Evolutionary conservation across 306 rosid species (phyloP).

Genomic region (Rosa multiflora): DNA sequence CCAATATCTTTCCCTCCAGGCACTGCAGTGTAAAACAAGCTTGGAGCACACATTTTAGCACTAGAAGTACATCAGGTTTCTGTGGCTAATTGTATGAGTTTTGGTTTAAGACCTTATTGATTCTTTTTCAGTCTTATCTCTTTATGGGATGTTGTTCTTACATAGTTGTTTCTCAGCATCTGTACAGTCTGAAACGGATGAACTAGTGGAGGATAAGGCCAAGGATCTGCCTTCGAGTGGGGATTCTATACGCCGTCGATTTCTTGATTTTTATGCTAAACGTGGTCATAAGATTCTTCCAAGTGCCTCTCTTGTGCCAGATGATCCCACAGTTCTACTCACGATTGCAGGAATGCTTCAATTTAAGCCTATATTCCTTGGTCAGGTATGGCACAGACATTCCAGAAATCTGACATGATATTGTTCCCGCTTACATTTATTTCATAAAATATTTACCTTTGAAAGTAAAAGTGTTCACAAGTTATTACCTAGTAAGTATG

Average conservation of each 20-base stretch:
- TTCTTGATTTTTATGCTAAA: slow-evolving; percentile 74
- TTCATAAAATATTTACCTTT: background rate
- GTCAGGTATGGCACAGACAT: slow-evolving; percentile 47
- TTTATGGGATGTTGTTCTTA: slow-evolving; percentile 20
- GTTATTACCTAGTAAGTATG: background rate
- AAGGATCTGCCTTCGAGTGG: slow-evolving; percentile 53
- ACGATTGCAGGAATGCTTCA: slow-evolving; percentile 99
- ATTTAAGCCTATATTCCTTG: slow-evolving; percentile 88
- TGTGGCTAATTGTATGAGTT: slow-evolving; percentile 30
- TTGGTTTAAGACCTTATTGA: slow-evolving; percentile 13
- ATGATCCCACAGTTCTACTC: slow-evolving; percentile 85
- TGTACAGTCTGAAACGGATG: slow-evolving; percentile 46
- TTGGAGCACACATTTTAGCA: slow-evolving; percentile 21
- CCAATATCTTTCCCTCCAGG: slow-evolving; percentile 24
- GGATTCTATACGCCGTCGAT: slow-evolving; percentile 66
- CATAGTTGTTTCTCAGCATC: slow-evolving; percentile 48
- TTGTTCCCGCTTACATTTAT: background rate
- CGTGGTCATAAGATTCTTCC: slow-evolving; percentile 86
- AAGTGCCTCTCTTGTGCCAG: slow-evolving; percentile 88
- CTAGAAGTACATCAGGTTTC: slow-evolving; percentile 47
- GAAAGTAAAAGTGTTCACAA: too few relatives aligned
- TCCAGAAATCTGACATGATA: background rate
- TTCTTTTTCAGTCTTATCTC: slow-evolving; percentile 19
- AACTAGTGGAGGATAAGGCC: slow-evolving; percentile 32
- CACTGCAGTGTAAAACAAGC: slow-evolving; percentile 23